phyloP scores from a whole-genome alignment of 306 rosid genomes.

The Hippophae gyantsensis region DNA sequence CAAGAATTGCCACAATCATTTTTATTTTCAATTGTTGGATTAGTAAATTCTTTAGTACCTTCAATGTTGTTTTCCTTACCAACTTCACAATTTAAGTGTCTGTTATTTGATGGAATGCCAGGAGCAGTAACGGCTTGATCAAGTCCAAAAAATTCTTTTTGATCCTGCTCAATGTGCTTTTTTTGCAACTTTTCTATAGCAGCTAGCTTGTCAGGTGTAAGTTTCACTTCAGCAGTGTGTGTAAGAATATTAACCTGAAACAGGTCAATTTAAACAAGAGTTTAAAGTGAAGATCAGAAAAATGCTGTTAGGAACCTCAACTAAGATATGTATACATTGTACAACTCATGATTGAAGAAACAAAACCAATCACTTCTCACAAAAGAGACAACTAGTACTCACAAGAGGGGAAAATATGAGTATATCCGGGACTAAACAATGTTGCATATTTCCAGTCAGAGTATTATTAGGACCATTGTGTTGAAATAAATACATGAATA shows the following conservation, averaged over 20 bases:
- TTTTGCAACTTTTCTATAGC: slow-evolving; percentile 28
- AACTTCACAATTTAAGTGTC: slow-evolving; percentile 2
- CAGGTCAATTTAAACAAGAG: not conserved
- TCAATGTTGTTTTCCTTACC: slow-evolving; percentile 1
- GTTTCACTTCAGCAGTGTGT: slow-evolving; percentile 45
- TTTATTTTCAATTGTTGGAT: slow-evolving; percentile 1
- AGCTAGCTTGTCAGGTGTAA: not conserved
- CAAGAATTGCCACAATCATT: not conserved
- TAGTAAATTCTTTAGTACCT: slow-evolving; percentile 2
- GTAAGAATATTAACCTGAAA: slow-evolving; percentile 68
- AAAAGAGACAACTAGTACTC: no score
- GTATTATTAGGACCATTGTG: no score
- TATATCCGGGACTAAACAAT: no score
- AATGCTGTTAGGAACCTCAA: not conserved
- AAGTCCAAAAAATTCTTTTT: slow-evolving; percentile 30
- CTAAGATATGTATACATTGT: no score
- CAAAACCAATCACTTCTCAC: no score
- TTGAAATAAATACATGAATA: no score
- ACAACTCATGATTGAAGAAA: no score
- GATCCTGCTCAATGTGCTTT: slow-evolving; percentile 48
- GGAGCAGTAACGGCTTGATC: slow-evolving; percentile 10
- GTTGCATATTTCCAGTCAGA: no score
- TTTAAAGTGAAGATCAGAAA: not conserved
- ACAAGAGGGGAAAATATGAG: no score
- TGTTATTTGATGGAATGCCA: slow-evolving; percentile 7